Base-by-base conservation (phyloP, 2,329 filamentous ascomycete genomes). In the Ascochyta pisi region DNA sequence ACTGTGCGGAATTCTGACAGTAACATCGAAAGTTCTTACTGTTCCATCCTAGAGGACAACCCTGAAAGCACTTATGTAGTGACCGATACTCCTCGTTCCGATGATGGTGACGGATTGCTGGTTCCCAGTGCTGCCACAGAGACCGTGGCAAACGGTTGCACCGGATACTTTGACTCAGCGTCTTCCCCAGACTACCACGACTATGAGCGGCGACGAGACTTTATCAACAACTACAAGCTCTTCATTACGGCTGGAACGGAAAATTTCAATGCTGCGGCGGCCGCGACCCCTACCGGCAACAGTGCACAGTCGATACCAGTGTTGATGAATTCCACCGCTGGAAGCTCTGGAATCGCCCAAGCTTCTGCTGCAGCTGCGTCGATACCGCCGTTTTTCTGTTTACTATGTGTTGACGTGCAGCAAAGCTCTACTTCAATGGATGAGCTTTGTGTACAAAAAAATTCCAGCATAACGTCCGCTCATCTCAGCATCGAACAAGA, bases 221-320 rank as follows among this genome's bases (percentile, higher is more conserved):
- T 56, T 16, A 27, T 68, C 27, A 56, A 54, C 12, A 64, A 62
- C 10, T 65, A 62, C 45, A 48, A 61, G 16, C 37, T 73, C 15
- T 51, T 70, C 45, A 64, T 73, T 41, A 74, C 71, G 1, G 68
- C 68, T 10, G 68, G 69, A 15, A 55, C 52, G 6, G 64, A 72
- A 27, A 68, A 67, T 44, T 58, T 73, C 6, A 54, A 56, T 16
- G 66, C 67, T 6, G 64, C 67, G 15, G 62, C 63, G 0, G 64
- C 61, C 24, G 63, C 61, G 6, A 64, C 66, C 8, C 54, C 60
- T 19, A 63, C 62, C 3, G 57, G 31, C 12, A 51, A 54, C 27
- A 52, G 60, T 41, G 61, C 63, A 23, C 42, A 50, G 10, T 39
- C 52, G 6, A 52, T 51, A 12, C 46, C 22, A 13, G 43, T 33